Evolutionary conservation across 148 eudicot species (phyloP).

Genomic region (Fagopyrum esculentum): DNA sequence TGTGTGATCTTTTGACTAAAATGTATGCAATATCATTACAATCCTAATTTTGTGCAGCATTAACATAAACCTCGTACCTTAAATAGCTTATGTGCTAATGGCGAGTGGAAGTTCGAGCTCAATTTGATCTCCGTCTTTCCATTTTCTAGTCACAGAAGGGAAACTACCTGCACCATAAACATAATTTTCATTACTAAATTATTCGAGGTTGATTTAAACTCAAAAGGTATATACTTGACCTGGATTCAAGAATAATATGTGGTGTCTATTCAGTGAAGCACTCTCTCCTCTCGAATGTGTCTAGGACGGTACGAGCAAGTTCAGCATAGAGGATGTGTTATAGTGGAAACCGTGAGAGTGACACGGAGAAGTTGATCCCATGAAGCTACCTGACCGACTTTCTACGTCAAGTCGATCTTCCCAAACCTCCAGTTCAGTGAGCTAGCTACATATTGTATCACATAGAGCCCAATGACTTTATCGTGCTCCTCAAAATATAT

Average conservation of each 20-base stretch:
- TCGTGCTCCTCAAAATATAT: constrained; percentile 79
- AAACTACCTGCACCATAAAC: constrained; percentile 42
- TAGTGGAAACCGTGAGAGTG: constrained; percentile 29
- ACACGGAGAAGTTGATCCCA: constrained; percentile 55
- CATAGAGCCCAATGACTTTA: constrained; percentile 43
- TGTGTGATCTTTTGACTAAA: too few relatives aligned
- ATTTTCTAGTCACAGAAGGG: constrained; percentile 43
- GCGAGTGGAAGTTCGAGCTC: constrained; percentile 42
- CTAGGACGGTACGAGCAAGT: constrained; percentile 76
- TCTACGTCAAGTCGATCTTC: constrained; percentile 35
- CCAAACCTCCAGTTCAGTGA: constrained; percentile 43
- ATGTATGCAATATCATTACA: too few relatives aligned
- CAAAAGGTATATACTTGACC: constrained; percentile 22
- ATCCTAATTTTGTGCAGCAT: too few relatives aligned
- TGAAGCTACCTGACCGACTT: constrained; percentile 53
- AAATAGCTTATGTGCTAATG: constrained; percentile 51
- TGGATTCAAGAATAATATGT: constrained; percentile 36
- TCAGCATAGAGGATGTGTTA: constrained; percentile 35
- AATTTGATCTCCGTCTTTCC: constrained; percentile 53
- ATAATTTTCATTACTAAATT: too few relatives aligned
- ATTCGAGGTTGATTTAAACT: too few relatives aligned
- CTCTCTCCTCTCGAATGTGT: constrained; percentile 33
- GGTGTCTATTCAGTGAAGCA: constrained; percentile 47
- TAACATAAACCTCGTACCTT: constrained; percentile 32
- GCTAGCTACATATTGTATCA: constrained; percentile 76